Conservation (phyloP, 805 yeast genomes). For the Scheffersomyces ergatensis region DNA sequence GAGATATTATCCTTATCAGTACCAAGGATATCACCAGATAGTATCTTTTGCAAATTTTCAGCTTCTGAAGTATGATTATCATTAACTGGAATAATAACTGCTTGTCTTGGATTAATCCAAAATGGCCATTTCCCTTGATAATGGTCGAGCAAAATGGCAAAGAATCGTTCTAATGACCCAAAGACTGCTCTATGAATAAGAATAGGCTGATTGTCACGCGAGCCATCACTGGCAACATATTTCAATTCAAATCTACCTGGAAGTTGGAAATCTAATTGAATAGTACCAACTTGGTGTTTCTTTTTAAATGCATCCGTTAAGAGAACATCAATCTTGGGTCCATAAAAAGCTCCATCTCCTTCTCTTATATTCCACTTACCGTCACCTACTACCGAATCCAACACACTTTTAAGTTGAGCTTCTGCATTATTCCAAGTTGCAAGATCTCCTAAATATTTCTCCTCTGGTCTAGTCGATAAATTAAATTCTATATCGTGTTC, state of each 20-base stretch:
- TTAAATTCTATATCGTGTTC: constrained; percentile 53
- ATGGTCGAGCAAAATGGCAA: constrained; percentile 88
- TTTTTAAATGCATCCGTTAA: constrained; percentile 78
- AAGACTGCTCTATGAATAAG: constrained; percentile 94
- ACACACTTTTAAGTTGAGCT: constrained; percentile 53
- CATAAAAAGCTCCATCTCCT: constrained; percentile 98
- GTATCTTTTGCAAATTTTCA: constrained; percentile 36
- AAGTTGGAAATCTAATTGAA: constrained; percentile 91
- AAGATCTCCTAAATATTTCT: constrained; percentile 69
- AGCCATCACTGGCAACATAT: constrained; percentile 55
- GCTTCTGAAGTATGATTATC: constrained; percentile 60
- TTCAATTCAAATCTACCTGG: constrained; percentile 79
- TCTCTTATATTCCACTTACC: constrained; percentile 72
- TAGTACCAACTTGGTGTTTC: constrained; percentile 90
- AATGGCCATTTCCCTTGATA: constrained; percentile 95
- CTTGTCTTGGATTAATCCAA: constrained; percentile 94
- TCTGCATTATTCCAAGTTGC: constrained; percentile 87
- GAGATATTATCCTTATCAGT: constrained; percentile 37
- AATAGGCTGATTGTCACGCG: constrained; percentile 67
- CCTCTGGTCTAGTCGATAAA: constrained; percentile 84
- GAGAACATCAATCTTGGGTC: constrained; percentile 90
- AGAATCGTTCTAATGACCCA: constrained; percentile 90
- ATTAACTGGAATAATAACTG: constrained; percentile 76
- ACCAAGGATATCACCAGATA: constrained; percentile 44
- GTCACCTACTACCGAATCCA: constrained; percentile 43